Evolutionary conservation across 345 rosid species (phyloP).

Genomic region (Syzygium oleosum): DNA sequence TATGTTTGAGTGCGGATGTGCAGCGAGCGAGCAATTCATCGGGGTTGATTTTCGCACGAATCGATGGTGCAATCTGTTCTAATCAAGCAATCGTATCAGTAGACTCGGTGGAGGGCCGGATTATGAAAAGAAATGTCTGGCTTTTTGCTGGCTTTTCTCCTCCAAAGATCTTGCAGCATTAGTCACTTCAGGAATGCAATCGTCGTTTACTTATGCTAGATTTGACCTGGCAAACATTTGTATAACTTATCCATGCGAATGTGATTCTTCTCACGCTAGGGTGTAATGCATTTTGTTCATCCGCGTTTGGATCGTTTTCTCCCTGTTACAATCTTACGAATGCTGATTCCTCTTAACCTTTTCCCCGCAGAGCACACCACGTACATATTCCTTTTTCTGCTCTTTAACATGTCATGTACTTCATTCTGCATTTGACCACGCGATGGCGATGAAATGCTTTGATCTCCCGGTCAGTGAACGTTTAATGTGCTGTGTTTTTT

Average conservation of each 20-base stretch:
- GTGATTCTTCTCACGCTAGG: neutral
- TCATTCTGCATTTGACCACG: neutral
- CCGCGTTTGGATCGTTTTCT: neutral
- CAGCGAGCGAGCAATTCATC: neutral
- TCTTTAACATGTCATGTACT: neutral
- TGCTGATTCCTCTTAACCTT: neutral
- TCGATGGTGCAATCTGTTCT: neutral
- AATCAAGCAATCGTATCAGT: neutral
- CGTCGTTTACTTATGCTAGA: neutral
- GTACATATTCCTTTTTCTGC: neutral
- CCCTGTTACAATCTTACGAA: neutral
- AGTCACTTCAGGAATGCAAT: neutral
- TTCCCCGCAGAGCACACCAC: neutral
- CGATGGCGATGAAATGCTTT: neutral
- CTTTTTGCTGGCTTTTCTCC: neutral
- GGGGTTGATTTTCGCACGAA: neutral
- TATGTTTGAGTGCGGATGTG: neutral
- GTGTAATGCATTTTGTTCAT: neutral
- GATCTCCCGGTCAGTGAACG: neutral
- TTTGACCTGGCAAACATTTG: neutral
- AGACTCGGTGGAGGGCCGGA: neutral
- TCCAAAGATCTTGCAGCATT: neutral
- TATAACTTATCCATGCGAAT: neutral
- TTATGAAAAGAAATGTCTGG: neutral
- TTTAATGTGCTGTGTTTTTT: neutral